Conservation (phyloP, 192 early-diverging fungal species). For the Rhizophagus clarus region DNA sequence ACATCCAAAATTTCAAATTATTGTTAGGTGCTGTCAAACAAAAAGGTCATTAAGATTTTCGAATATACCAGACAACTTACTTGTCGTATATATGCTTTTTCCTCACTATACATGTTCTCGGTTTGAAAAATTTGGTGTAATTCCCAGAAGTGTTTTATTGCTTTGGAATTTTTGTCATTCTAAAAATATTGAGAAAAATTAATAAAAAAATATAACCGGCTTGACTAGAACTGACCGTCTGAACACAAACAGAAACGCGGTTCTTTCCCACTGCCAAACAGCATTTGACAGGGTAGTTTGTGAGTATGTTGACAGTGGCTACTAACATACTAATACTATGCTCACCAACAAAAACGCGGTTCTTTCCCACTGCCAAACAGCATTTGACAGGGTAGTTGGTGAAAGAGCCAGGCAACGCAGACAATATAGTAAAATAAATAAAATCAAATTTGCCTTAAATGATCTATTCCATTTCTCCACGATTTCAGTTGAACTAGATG, state of each 20-base stretch:
- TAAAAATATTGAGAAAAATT: neutral
- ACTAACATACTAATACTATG: neutral
- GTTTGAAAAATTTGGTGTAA: neutral
- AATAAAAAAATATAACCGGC: neutral
- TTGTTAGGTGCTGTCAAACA: conserved; percentile 4
- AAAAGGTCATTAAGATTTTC: neutral
- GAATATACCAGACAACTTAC: conserved; percentile 10
- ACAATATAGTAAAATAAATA: neutral
- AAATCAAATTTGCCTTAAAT: conserved; percentile 31
- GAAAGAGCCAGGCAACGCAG: neutral
- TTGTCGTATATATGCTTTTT: neutral
- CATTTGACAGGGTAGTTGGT: conserved; percentile 10
- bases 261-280: conserved; percentile 9
- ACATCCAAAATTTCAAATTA: neutral
- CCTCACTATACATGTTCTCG: too few relatives aligned
- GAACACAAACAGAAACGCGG: conserved; percentile 9
- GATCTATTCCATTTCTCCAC: conserved; percentile 21
- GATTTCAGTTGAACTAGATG: conserved; percentile 23
- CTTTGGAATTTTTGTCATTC: neutral
- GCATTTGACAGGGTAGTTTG: conserved; percentile 1
- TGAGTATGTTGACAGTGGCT: neutral
- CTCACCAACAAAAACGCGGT: conserved; percentile 10
- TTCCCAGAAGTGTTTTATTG: neutral
- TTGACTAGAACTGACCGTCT: neutral
- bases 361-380: conserved; percentile 13